Base-by-base conservation (phyloP, 495 filamentous ascomycete genomes). In the Wilcoxina mikolae region DNA sequence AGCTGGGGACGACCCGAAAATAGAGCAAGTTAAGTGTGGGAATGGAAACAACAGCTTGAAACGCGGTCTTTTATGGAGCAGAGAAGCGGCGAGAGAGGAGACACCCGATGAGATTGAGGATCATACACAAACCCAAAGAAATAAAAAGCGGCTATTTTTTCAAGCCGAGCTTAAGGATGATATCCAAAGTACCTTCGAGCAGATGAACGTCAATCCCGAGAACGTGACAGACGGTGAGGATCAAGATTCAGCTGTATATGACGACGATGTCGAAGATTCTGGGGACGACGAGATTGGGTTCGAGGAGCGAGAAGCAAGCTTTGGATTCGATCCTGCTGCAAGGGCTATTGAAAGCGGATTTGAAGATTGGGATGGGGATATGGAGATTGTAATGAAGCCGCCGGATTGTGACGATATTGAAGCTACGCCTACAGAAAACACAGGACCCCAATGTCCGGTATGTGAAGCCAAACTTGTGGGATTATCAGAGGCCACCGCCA, bases 401-500 rank as follows among this genome's bases (percentile, higher is more conserved):
- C 24, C 42, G 4, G 43, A 53, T 28, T 46, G 46, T 20, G 27
- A 60, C 11, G 54, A 57, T 31, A 55, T 56, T 11, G 51, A 50
- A 44, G 23, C 20, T 7, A 51, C 24, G 15, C 24, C 22, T 5
- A 11, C 4, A 20, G 38, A 26, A 18, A 18, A 11, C 18, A 29
- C 17, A 55, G 46, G 18, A 55, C 23, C 51, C 4, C 42, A 41
- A 42, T 65, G 62, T 23, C 62, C 62, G n/a, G 56, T 65, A 1
- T 65, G 62, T 33, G 54, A 41, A 20, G 18, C 49, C 7, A 39
- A 18, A n/a, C 60, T 65, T 24, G 42, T 44, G 4, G 20, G 18
- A 3, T 44, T 65, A 17, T 60, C 51, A 1, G 70, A 23, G 70
- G 68, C 70, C 72, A 78, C 74, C 28, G 70, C 72, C 18, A 75